Base-by-base conservation (phyloP, 306 rosid species). In the Abrus pulchellus region DNA sequence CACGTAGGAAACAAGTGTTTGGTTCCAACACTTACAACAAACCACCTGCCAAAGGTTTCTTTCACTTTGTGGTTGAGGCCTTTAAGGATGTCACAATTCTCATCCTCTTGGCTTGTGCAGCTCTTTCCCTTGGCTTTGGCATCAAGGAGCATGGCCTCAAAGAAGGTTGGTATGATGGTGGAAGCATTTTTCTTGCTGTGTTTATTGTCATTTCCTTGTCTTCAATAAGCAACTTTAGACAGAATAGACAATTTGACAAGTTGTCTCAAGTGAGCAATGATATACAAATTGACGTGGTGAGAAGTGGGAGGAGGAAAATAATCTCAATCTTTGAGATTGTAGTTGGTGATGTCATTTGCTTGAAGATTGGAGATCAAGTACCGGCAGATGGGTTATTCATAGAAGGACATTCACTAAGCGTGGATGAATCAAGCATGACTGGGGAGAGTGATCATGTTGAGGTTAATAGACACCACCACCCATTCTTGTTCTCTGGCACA, bases 101-200 rank as follows among this genome's bases (percentile, higher is more conserved):
- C 12, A 83, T 83, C 48, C 87, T 74, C 5, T 30, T 83, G 73
- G 83, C n/a, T 14, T 83, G 87, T 60, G 83, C 87, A 3, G 49
- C 81, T 3, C 83, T 83, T 41, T 83, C 87, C 8, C 53, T 83
- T 20, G 87, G 74, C 7, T 83, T 83, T 60, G 87, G 87, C 4
- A 83, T 83, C 41, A 83, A 83, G 20, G 68, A 83, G 33, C 57
- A 79, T 49, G 87, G 87, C 20, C 44, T 74, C 55, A 74, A 79
- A 67, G 87, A 83, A 79, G 87, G 87, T 66, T 83, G 87, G 87
- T 83, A 79, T 61, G 87, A 83, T 3, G 87, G 87, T 40, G 87
- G 83, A 5, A 83, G 87, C 77, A 83, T 79, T 10, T 83, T 83
- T 7, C 6, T 83, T 5, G 87, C 87, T 2, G 87, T 78, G 52